Conservation (phyloP, 176 grass and related monocot genomes). For the Cymbopogon citratus region DNA sequence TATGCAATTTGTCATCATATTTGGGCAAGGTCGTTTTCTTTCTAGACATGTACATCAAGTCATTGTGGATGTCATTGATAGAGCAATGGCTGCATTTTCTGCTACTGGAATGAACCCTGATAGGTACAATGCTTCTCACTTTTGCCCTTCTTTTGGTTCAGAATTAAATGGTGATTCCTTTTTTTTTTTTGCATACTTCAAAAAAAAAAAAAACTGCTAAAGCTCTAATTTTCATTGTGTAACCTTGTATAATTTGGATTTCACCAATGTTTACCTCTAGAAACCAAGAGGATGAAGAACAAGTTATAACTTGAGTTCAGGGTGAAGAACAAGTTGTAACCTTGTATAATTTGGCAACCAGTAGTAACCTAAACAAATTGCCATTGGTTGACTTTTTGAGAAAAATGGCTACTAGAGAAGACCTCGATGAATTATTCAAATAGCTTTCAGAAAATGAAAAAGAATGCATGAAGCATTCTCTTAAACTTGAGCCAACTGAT, state of each 20-base stretch:
- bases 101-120: constrained; percentile 86
- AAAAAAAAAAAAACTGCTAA: too few species aligned
- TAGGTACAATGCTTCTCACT: constrained; percentile 39
- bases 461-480: background rate
- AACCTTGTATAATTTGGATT: background rate
- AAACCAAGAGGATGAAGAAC: constrained; percentile 7
- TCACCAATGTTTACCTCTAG: background rate
- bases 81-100: constrained; percentile 90
- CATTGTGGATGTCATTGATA: constrained; percentile 80
- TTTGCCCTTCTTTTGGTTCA: constrained; percentile 17
- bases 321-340: too few species aligned
- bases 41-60: constrained; percentile 95
- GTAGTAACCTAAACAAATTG: background rate
- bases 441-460: background rate
- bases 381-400: background rate
- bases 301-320: background rate
- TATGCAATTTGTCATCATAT: constrained; percentile 95
- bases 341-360: too few species aligned
- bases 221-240: background rate
- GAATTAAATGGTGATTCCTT: background rate
- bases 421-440: background rate
- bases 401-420: background rate
- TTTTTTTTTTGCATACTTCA: background rate
- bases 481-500: background rate
- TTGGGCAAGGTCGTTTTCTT: constrained; percentile 83